Conservation (phyloP, 345 rosid species). For the Rhodamnia argentea region DNA sequence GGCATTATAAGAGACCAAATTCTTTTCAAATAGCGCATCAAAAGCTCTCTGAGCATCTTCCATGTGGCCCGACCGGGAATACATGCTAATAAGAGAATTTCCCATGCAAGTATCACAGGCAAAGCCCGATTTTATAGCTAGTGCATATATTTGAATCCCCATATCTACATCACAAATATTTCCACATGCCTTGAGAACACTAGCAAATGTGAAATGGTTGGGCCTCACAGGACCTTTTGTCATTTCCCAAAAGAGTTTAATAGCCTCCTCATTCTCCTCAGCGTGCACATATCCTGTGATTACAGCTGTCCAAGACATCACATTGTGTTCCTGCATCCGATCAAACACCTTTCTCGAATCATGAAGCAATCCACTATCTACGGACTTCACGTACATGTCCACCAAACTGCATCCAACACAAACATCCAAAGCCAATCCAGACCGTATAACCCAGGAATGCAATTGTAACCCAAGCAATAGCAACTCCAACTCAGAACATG, state of each 20-base stretch:
- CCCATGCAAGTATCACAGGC: background rate
- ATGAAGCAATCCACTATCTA: background rate
- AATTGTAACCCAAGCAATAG: conserved; percentile 14
- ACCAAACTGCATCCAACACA: background rate
- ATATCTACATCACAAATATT: conserved; percentile 1
- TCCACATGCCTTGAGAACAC: conserved; percentile 59
- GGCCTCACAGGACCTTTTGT: conserved; percentile 32
- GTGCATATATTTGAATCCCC: background rate
- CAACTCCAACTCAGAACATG: conserved; percentile 39
- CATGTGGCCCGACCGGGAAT: background rate
- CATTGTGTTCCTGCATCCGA: background rate
- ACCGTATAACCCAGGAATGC: background rate
- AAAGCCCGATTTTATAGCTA: background rate
- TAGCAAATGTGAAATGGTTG: conserved; percentile 58
- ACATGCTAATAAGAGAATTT: background rate
- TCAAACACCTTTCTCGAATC: background rate
- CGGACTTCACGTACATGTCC: background rate
- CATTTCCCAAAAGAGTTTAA: conserved; percentile 41
- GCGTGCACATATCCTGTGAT: background rate
- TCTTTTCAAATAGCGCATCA: background rate
- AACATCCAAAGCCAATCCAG: background rate
- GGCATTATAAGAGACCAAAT: background rate
- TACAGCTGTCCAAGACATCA: background rate
- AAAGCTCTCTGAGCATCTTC: background rate
- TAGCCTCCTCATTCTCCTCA: background rate